Evolutionary conservation across 2,329 filamentous ascomycete genomes (phyloP).

Genomic region (Epichloe uncinata): DNA sequence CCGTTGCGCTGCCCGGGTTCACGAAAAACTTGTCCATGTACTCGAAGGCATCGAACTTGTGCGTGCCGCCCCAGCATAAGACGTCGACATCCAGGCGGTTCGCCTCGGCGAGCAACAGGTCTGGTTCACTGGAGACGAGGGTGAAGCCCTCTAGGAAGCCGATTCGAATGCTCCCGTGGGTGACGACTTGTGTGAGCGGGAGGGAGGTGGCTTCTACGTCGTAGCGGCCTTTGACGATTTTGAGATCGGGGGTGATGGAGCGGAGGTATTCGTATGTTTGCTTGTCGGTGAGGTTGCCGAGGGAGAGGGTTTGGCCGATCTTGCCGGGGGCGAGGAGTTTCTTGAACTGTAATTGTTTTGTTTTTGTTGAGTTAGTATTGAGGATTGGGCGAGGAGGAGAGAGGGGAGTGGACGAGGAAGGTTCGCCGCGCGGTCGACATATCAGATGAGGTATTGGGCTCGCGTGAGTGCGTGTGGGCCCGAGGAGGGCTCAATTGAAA

Average conservation of each 20-base stretch:
- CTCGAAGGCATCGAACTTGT: constrained; percentile 57
- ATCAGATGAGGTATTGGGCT: too few relatives aligned
- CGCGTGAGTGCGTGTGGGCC: too few relatives aligned
- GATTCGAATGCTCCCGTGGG: constrained; percentile 50
- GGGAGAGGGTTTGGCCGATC: constrained; percentile 68
- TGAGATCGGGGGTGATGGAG: constrained; percentile 57
- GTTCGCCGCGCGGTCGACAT: too few relatives aligned
- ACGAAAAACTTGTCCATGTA: constrained; percentile 66
- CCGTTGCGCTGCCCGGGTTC: constrained; percentile 54
- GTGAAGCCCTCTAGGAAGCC: constrained; percentile 58
- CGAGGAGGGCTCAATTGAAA: too few relatives aligned
- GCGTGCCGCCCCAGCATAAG: constrained; percentile 55
- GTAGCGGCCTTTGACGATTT: constrained; percentile 54
- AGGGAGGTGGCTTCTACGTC: constrained; percentile 54
- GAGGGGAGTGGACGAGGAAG: too few relatives aligned
- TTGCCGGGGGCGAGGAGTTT: constrained; percentile 74
- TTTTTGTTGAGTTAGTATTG: not conserved
- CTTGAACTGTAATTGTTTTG: constrained; percentile 48
- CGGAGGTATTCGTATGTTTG: constrained; percentile 71
- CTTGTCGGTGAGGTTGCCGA: constrained; percentile 70
- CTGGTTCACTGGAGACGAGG: constrained; percentile 52
- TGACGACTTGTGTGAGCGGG: constrained; percentile 52
- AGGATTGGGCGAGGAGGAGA: too few relatives aligned
- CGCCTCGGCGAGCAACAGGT: constrained; percentile 53
- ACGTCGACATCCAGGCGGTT: constrained; percentile 57